Percentiles rank a stretch among this genome's conserved stretches.
Conservation (phyloP, 78 protist genomes). For the slime mould (Dictyostelium discoideum) region dicty_2.7 NC_007090.3:4833001-4833500, state of each 20-base stretch:
- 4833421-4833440: neutral
- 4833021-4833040: too few species aligned
- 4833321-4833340: slow-evolving; percentile 1
- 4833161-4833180: neutral
- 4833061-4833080: too few species aligned
- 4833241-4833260: slow-evolving; percentile 22
- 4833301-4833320: slow-evolving; percentile 39
- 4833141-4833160: too few species aligned
- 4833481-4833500: neutral
- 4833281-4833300: slow-evolving; percentile 23
- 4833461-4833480: neutral
- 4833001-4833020: neutral
- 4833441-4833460: neutral
- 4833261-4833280: slow-evolving; percentile 39
- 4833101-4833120: neutral
- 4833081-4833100: neutral
- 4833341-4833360: slow-evolving; percentile 24
- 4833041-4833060: too few species aligned
- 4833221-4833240: slow-evolving; percentile 1
- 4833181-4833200: slow-evolving; percentile 28
- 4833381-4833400: neutral
- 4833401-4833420: neutral
- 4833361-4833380: slow-evolving; percentile 11
- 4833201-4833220: neutral
- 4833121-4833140: neutral